Conservation (phyloP, 208 protist species). For the Naegleria lovaniensis region DNA sequence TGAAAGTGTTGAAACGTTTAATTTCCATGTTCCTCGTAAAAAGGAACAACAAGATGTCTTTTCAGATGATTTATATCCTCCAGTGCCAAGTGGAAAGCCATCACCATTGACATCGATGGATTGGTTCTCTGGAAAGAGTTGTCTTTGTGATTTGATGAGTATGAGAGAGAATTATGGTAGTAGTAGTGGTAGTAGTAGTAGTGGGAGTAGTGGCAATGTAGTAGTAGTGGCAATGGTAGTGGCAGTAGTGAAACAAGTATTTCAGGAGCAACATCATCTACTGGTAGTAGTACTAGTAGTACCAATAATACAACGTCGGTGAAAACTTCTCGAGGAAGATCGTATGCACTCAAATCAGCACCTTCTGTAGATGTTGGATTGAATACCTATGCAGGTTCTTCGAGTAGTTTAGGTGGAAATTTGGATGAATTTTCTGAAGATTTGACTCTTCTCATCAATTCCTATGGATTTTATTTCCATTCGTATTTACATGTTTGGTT, state of each 20-base stretch:
- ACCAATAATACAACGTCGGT: too few species aligned
- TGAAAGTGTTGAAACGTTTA: neutral
- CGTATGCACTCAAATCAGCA: neutral
- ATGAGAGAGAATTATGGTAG: neutral
- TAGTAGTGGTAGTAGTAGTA: too few species aligned
- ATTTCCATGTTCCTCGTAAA: neutral
- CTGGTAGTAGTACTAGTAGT: neutral
- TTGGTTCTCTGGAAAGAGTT: neutral
- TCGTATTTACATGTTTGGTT: neutral
- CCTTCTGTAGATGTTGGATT: neutral
- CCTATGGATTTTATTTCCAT: neutral
- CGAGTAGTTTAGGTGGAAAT: too few species aligned
- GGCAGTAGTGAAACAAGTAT: too few species aligned
- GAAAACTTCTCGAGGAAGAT: neutral
- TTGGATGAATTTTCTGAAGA: neutral
- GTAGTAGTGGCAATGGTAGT: too few species aligned
- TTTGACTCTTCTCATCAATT: neutral
- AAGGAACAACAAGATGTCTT: neutral
- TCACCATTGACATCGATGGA: neutral
- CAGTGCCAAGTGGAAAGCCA: neutral
- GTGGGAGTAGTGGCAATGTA: too few species aligned
- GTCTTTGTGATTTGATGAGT: neutral
- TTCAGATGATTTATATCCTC: conserved; percentile 17
- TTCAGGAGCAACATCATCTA: neutral
- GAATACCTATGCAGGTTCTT: neutral